A percentile compares a stretch with the other conserved stretches of the same genome.
These are phyloP conservation scores for Medakamo hakoo DNA, from an alignment of 139 green algal genomes.

Conservation along the genomic window DNA sequence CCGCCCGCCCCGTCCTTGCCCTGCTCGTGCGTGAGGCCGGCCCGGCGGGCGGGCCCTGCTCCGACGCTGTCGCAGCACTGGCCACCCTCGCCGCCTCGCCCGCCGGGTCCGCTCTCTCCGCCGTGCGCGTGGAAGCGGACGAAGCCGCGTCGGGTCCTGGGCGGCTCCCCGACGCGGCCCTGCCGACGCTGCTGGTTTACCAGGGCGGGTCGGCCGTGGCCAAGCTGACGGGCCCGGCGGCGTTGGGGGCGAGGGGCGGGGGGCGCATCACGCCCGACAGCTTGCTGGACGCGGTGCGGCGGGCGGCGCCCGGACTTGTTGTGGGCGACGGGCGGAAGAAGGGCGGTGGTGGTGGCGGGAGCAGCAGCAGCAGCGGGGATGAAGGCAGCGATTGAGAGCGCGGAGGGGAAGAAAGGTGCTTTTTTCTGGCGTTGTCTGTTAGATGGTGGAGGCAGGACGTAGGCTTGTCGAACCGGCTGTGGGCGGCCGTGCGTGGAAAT, in stretches of 20 bases:
- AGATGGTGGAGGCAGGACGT: too few species aligned
- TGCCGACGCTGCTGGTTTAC: slow-evolving; percentile 86
- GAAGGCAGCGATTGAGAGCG: too few species aligned
- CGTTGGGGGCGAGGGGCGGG: slow-evolving; percentile 40
- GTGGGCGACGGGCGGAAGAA: background rate
- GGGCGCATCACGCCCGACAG: background rate
- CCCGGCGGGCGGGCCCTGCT: too few species aligned
- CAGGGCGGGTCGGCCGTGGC: slow-evolving; percentile 37
- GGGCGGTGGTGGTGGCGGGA: background rate
- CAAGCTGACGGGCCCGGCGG: slow-evolving; percentile 40
- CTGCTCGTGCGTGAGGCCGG: too few species aligned
- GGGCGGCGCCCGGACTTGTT: too few species aligned
- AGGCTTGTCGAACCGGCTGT: too few species aligned
- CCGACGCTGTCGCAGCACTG: background rate
- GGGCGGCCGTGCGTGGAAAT: too few species aligned
- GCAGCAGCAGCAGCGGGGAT: background rate
- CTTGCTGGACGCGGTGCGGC: background rate
- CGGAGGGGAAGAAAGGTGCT: too few species aligned
- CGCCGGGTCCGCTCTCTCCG: background rate
- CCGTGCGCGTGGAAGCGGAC: background rate
- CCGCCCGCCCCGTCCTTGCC: too few species aligned
- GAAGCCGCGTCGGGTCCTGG: too few species aligned
- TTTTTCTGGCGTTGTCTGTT: too few species aligned
- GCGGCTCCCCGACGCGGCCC: slow-evolving; percentile 68
- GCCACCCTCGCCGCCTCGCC: background rate